Evolutionary conservation across 2,329 filamentous ascomycete species (phyloP).

Genomic region (Epichloe uncinata): DNA sequence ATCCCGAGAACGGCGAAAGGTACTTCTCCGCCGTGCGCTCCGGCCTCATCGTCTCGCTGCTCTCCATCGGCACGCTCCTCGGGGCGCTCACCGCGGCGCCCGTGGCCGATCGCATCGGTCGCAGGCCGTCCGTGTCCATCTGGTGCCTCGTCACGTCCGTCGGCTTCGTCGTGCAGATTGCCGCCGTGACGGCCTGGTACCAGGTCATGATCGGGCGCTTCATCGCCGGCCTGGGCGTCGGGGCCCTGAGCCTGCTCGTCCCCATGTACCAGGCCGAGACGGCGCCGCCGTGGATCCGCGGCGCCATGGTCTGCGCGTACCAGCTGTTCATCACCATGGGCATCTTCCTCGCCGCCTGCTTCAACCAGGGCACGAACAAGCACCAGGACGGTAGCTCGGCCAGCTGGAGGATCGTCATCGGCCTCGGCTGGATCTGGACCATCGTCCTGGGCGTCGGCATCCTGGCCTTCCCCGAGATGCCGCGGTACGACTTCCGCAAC

Average conservation of each 20-base stretch:
- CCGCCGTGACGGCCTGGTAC: conserved; percentile 41
- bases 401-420: conserved; percentile 48
- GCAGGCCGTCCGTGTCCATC: conserved; percentile 46
- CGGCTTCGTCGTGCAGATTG: conserved; percentile 56
- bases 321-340: conserved; percentile 62
- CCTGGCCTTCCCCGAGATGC: conserved; percentile 38
- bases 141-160: conserved; percentile 48
- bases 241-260: conserved; percentile 48
- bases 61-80: conserved; percentile 46
- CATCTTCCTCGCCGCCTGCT: conserved; percentile 45
- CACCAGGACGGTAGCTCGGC: conserved; percentile 31
- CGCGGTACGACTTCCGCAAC: conserved; percentile 35
- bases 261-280: conserved; percentile 68
- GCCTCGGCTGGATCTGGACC: conserved; percentile 37
- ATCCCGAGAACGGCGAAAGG: conserved; percentile 20
- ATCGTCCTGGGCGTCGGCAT: conserved; percentile 35
- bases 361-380: conserved; percentile 47
- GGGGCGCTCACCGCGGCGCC: conserved; percentile 47
- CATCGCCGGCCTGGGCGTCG: conserved; percentile 54
- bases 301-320: conserved; percentile 51
- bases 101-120: conserved; percentile 51
- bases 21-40: conserved; percentile 40
- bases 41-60: conserved; percentile 44
- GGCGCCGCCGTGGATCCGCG: conserved; percentile 52
- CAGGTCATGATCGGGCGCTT: conserved; percentile 54